Conservation (phyloP, 2,329 filamentous ascomycete species). For the Diaporthe velutina region DNA sequence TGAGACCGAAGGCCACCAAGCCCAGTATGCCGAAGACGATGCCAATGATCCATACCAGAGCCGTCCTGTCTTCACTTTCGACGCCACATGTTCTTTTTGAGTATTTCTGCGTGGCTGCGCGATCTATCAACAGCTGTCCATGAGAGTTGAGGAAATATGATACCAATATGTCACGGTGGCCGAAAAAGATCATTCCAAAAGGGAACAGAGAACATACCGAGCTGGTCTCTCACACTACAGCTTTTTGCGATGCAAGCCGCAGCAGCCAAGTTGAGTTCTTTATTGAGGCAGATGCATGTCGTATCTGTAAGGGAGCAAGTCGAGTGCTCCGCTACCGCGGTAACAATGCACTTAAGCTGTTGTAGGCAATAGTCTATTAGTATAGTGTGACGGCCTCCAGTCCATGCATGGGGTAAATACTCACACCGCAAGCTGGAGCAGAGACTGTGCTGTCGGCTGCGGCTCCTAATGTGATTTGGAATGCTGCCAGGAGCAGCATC, state of each 20-base stretch:
- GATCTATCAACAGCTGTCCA: background rate
- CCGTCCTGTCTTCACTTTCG: constrained; percentile 45
- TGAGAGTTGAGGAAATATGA: too few species aligned
- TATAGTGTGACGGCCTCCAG: background rate
- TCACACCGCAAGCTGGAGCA: constrained; percentile 26
- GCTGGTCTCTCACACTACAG: constrained; percentile 31
- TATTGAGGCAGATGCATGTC: constrained; percentile 36
- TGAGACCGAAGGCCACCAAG: constrained; percentile 47
- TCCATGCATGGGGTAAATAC: background rate
- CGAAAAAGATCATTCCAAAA: fast-evolving
- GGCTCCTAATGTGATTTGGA: background rate
- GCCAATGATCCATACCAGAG: constrained; percentile 45
- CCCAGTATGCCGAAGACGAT: constrained; percentile 47
- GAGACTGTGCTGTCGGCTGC: constrained; percentile 6
- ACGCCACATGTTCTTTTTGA: constrained; percentile 45
- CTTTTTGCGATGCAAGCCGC: constrained; percentile 35
- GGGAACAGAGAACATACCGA: constrained; percentile 3
- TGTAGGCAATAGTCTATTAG: background rate
- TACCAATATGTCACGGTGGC: background rate
- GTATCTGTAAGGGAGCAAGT: constrained; percentile 31
- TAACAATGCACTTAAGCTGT: constrained; percentile 37
- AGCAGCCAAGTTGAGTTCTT: constrained; percentile 33
- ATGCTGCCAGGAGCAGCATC: constrained; percentile 5
- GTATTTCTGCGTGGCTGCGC: constrained; percentile 47
- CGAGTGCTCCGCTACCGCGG: constrained; percentile 26